A percentile compares a stretch with the other conserved stretches of the same genome.
phyloP scores from a whole-genome alignment of 768 basidiomycete genomes.

The Wakefieldia striispora region DNA sequence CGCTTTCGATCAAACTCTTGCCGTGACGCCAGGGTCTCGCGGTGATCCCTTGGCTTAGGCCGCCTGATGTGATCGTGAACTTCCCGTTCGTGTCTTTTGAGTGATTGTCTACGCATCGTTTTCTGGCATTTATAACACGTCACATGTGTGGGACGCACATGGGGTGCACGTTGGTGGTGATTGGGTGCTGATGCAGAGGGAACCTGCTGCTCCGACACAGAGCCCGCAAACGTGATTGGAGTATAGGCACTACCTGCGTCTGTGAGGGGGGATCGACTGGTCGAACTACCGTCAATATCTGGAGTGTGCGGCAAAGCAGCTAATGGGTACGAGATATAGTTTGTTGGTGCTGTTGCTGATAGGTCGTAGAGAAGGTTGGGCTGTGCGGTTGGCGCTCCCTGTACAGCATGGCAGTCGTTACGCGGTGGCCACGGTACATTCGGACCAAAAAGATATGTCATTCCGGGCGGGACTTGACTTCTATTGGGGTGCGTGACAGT shows the following conservation, averaged over 20 bases:
- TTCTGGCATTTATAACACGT: slow-evolving; percentile 13
- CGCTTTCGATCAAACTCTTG: background rate
- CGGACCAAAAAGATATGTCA: background rate
- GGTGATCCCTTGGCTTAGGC: background rate
- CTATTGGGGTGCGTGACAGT: background rate
- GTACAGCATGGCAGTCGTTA: slow-evolving; percentile 21
- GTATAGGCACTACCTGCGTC: background rate
- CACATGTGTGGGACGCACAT: background rate
- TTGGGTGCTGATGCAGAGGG: background rate
- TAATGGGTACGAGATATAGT: background rate
- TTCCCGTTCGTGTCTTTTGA: slow-evolving; percentile 18
- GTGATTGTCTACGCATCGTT: slow-evolving; percentile 14
- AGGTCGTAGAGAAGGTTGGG: background rate
- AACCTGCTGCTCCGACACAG: slow-evolving; percentile 1
- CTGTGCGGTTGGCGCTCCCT: slow-evolving; percentile 5
- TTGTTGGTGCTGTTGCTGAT: too few species aligned
- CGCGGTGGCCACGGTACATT: background rate
- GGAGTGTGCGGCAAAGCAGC: background rate
- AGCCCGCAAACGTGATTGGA: background rate
- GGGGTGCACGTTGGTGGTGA: background rate
- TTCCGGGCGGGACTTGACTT: slow-evolving; percentile 15
- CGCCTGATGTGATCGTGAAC: slow-evolving; percentile 20
- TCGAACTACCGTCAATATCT: background rate
- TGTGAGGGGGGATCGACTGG: background rate
- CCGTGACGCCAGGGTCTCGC: background rate